These are phyloP conservation scores for Straminergon stramineum DNA, from an alignment of 225 moss, liverwort and hornwort genomes.

Conservation along the genomic window DNA sequence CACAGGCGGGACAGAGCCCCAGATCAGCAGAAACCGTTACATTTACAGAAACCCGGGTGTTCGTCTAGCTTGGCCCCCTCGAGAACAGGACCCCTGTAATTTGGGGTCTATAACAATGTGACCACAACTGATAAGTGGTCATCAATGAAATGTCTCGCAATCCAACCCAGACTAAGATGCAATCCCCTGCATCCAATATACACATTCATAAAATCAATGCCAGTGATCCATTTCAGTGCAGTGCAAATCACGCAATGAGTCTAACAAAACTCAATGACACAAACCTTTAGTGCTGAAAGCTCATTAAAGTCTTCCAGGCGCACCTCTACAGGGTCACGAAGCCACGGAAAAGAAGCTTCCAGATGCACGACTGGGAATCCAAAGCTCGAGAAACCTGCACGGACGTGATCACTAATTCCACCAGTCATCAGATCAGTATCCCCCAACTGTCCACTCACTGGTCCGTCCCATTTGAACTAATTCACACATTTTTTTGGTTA, in stretches of 20 bases:
- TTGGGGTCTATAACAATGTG: background rate
- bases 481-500: background rate
- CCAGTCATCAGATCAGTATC: background rate
- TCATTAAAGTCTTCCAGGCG: background rate
- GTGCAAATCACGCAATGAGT: background rate
- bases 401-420: background rate
- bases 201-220: background rate
- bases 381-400: background rate
- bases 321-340: background rate
- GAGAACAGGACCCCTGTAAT: background rate
- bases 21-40: constrained; percentile 30
- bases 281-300: background rate
- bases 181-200: background rate
- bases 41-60: constrained; percentile 16
- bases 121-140: background rate
- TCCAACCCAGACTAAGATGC: background rate
- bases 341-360: background rate
- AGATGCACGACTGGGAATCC: background rate
- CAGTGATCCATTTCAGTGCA: background rate
- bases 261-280: background rate
- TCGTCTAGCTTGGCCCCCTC: constrained; percentile 4
- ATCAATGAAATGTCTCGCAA: background rate
- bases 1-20: constrained; percentile 35
- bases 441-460: background rate
- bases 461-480: background rate